A percentile compares a stretch with the other conserved stretches of the same genome.
Conservation (phyloP, 73 alveolate species). For the Tetrahymena malaccensis region DNA sequence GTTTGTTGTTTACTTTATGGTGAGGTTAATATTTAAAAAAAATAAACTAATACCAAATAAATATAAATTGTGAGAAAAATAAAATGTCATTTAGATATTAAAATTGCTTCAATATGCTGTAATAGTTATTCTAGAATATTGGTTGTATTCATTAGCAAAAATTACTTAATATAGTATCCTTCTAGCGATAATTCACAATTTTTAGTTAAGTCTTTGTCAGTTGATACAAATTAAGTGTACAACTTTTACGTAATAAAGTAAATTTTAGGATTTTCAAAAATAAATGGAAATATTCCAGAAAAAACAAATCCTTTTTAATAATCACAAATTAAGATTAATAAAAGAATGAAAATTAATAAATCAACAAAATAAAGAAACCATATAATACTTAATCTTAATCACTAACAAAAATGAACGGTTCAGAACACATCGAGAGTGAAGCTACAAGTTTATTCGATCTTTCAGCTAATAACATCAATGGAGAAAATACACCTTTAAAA, state of each 20-base stretch:
- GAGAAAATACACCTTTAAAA: background rate
- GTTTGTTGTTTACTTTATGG: no score
- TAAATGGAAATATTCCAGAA: background rate
- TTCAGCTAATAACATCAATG: background rate
- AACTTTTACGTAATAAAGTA: background rate
- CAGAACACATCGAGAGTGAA: background rate
- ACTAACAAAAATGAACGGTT: background rate
- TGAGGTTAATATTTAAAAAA: no score
- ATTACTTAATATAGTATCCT: background rate
- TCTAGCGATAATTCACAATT: background rate
- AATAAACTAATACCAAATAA: no score
- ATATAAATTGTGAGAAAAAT: no score
- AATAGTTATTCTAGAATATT: background rate
- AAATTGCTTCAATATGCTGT: background rate
- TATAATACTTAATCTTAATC: background rate
- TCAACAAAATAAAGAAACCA: background rate
- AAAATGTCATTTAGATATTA: no score
- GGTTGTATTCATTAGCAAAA: no score
- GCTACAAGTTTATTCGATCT: background rate
- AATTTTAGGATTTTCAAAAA: no score
- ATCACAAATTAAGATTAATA: background rate
- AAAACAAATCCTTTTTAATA: no score
- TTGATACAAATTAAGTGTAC: background rate
- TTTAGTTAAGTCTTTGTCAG: background rate
- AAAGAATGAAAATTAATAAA: background rate